Evolutionary conservation across 1,139 yeast species (phyloP), one percentile per base, ranked within the genome.

Genomic region (Suhomyces bokatorum): DNA sequence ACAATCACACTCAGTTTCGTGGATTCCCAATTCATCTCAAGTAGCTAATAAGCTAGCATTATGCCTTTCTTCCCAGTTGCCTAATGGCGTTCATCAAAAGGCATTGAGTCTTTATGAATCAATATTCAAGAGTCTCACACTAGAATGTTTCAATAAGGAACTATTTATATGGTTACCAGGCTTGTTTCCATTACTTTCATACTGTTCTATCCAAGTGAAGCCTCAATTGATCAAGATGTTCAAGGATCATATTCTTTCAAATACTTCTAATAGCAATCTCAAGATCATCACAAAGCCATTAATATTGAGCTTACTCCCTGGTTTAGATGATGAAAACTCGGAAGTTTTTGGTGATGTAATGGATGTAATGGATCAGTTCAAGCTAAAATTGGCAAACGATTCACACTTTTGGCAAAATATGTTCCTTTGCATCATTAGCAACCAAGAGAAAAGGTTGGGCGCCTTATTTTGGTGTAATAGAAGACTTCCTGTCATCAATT

Each of bases 71-170:
- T 83, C 95, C 0, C 73, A 75, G 39, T 72, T 93, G 20, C 99
- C 99, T 0, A 87, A 95, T 44, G 99, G 99, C 6, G 99, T 95
- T 1, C 99, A 95, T 60, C 88, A 86, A 55, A 91, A 89, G 62
- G 77, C 97, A 0, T 67, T 93, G 37, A 89, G 84, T 49, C 79
- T 91, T 0, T 93, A 91, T 60, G 81, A 80, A 33, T 69, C 74
- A 43, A 80, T 91, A 3, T 88, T 93, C 64, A 75, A 74, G 32
- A 75, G 81, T 20, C 66, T 91, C 26, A 80, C 85, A 0, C 55
- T 61, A 0, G 78, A 75, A 2, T 60, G 75, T 1, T 64, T 86
- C 38, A 80, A 84, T 40, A 53, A 67, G 4, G 78, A 78, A 42
- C 66, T 83, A 11, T 71, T 75, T 30, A 64, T 85, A 2, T 93